Base-by-base conservation (phyloP, 805 yeast genomes). In the Naumovozyma baii region DNA sequence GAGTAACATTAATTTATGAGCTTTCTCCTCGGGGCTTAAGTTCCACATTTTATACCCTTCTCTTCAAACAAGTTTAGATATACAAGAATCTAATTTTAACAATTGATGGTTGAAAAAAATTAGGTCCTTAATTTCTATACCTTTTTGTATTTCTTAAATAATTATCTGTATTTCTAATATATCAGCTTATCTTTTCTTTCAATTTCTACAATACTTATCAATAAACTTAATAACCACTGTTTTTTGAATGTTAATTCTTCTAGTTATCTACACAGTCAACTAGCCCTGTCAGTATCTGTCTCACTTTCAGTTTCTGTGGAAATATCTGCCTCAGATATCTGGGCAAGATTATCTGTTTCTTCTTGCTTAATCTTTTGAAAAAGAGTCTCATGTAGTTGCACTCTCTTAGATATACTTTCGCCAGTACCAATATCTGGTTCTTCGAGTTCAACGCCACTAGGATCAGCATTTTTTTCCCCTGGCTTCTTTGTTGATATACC, bases 401-500 rank as follows among this genome's bases (percentile, higher is more conserved):
- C 26, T 10, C 26, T 22, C 7, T 10, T 22, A 7, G 26, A 7
- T 7, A 22, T 22, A 10, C 26, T 22, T 7, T 10, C 26, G 10
- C 10, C 9, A 10, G 29, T 31, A 14, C 18, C 32, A 3, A 33
- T 5, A 10, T 36, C 40, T 17, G 34, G 39, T 5, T 39, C 33
- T 19, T 39, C 42, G 31, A 31, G 38, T 37, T 44, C 29, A 14
- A 31, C 33, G 22, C 37, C 39, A 30, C 15, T 26, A 3, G 5
- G 7, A n/a, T 15, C 38, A 12, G 15, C 38, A 3, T 29, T 31
- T 29, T 38, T n/a, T n/a, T n/a, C n/a, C n/a, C n/a, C 22, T 5
- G 15, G 14, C 12, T 16, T n/a, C 14, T 40, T 33, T 17, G 35
- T 50, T 8, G 41, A 36, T 17, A 54, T 51, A 8, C 59, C 59